Evolutionary conservation across 305 asterid genomes (phyloP), one percentile per base, ranked within the genome.

Genomic region (Fraxinus sp.): DNA sequence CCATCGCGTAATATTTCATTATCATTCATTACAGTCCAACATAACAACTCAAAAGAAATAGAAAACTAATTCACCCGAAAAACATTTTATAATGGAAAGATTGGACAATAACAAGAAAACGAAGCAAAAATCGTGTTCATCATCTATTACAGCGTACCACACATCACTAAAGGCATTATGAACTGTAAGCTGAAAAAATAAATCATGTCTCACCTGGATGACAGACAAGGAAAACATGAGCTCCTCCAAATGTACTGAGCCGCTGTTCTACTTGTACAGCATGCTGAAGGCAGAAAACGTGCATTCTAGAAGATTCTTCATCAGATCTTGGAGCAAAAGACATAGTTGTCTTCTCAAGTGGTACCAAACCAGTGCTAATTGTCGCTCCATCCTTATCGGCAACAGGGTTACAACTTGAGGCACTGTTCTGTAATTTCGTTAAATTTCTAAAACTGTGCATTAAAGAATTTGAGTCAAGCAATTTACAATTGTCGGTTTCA

Each of bases 201-300:
- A 72, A 33, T 72, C 46, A 32, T 26, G 2, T 78, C 91, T 87
- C 84, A 95, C 99, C 99, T 87, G 98, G 98, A 87, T 97, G 98
- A 88, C 98, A 97, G 83, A 92, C 91, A 35, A 97, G 97, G 76
- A 90, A 87, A 87, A 97, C 87, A 49, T 84, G 91, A 57, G 91
- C 94, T 22, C 99, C 99, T 74, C 99, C 99, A 83, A 97, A 74
- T 75, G 81, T 74, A 71, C 89, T 91, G 87, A 97, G 98, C 85
- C 82, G 87, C 79, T 92, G 89, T 75, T 93, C 91, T 77, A 95
- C 98, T 90, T 93, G 94, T 68, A 91, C 84, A 75, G 98, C 98
- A 88, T 95, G 98, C 84, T 97, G 91, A 78, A 97, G 99, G 85
- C 99, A 97, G 90, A 97, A 97, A 79, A 97, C 93, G 80, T 97